Evolutionary conservation across 371 early-diverging fungal genomes (phyloP).

Genomic region (Hamiltosporidium magnivora): DNA sequence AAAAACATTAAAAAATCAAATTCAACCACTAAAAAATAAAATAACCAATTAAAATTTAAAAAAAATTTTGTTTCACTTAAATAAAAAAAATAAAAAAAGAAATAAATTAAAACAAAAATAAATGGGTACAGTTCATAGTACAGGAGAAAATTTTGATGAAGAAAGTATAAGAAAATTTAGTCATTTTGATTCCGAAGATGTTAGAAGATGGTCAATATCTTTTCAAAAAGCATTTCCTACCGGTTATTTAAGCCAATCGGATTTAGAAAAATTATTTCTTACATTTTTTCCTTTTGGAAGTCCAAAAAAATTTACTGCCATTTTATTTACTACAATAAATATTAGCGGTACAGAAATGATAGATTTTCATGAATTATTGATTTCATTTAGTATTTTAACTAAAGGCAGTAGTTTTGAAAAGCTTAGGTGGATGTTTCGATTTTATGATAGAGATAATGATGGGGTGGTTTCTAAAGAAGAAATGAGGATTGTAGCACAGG

Average conservation of each 20-base stretch:
- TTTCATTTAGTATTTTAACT: constrained; percentile 42
- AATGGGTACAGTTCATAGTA: too few relatives aligned
- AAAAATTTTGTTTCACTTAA: too few relatives aligned
- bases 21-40: too few relatives aligned
- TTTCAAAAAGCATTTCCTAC: constrained; percentile 36
- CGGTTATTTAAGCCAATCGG: constrained; percentile 21
- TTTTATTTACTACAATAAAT: constrained; percentile 48
- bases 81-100: too few relatives aligned
- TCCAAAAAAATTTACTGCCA: constrained; percentile 21
- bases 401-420: constrained; percentile 47
- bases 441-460: constrained; percentile 49
- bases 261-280: constrained; percentile 37
- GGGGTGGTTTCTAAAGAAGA: constrained; percentile 40
- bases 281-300: constrained; percentile 42
- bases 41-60: too few relatives aligned
- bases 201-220: constrained; percentile 33
- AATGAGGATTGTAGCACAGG: constrained; percentile 20
- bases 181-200: constrained; percentile 39
- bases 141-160: not conserved
- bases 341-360: constrained; percentile 31
- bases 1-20: too few relatives aligned
- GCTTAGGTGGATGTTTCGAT: constrained; percentile 48
- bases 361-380: constrained; percentile 46
- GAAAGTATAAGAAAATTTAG: constrained; percentile 26
- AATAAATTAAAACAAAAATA: too few relatives aligned